phyloP scores from a whole-genome alignment of 495 filamentous ascomycete genomes.

The Penicillium bovifimosum region DNA sequence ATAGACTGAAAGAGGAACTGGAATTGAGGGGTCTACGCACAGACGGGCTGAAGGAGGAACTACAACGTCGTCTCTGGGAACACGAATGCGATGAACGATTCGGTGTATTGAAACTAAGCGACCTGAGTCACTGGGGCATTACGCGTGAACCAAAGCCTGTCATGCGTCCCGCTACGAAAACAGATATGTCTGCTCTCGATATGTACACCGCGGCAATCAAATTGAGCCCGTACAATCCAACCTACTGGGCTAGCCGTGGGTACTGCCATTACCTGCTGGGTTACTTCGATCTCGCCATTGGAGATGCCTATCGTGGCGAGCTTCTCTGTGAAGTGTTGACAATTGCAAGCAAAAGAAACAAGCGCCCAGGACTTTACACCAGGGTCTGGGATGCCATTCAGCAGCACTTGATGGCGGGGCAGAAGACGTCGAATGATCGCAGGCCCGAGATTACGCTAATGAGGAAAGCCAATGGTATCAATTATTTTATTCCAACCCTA shows the following conservation, averaged over 20 bases:
- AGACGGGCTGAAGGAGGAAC: not conserved
- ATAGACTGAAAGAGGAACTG: constrained; percentile 1
- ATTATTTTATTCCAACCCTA: constrained; percentile 22
- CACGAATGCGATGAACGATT: constrained; percentile 7
- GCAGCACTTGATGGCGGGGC: constrained; percentile 21
- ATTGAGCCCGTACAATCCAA: constrained; percentile 60
- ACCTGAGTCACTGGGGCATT: constrained; percentile 24
- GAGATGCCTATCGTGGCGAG: constrained; percentile 77
- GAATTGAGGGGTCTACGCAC: not conserved
- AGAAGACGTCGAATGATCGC: not conserved
- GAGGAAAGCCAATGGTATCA: constrained; percentile 19
- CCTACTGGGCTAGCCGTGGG: constrained; percentile 65
- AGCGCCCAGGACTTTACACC: constrained; percentile 23
- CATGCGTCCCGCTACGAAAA: constrained; percentile 9
- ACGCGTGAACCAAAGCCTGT: constrained; percentile 9
- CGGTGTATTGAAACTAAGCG: constrained; percentile 11
- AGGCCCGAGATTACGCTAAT: constrained; percentile 9
- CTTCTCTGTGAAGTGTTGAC: constrained; percentile 47
- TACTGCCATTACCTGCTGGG: constrained; percentile 60
- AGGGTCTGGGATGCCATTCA: constrained; percentile 29
- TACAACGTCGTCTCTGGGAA: constrained; percentile 1
- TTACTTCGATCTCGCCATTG: constrained; percentile 77
- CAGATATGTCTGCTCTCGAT: constrained; percentile 17
- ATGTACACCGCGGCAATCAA: constrained; percentile 35
- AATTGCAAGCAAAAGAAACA: constrained; percentile 6